A percentile compares a stretch with the other conserved stretches of the same genome.
Evolutionary conservation across 805 yeast species (phyloP).

Genomic region (Cyberlindnera galapagoensis): DNA sequence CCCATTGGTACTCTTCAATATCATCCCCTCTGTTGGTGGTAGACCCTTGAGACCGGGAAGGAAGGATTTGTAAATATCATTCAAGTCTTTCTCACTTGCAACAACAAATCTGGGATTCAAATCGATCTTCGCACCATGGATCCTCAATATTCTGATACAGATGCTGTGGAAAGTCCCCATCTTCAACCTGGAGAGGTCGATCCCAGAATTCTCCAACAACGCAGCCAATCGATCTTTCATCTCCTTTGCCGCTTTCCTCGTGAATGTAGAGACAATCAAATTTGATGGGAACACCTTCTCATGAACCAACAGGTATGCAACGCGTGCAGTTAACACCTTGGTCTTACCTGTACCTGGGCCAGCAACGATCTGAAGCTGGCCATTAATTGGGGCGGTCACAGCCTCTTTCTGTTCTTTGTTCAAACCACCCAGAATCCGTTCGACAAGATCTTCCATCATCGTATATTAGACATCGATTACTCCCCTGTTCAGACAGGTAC

Average conservation of each 20-base stretch:
- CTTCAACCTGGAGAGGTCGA: conserved; percentile 39
- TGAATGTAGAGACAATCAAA: conserved; percentile 84
- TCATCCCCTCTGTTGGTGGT: too few species aligned
- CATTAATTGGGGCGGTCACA: conserved; percentile 33
- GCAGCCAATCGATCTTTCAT: conserved; percentile 55
- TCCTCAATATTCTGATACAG: conserved; percentile 53
- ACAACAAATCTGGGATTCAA: conserved; percentile 38
- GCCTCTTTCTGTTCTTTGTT: conserved; percentile 40
- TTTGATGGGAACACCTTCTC: conserved; percentile 37
- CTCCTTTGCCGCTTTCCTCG: conserved; percentile 88
- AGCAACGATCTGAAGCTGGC: conserved; percentile 47
- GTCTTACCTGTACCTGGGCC: conserved; percentile 58
- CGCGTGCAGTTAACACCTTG: conserved; percentile 32
- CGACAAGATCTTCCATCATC: too few species aligned
- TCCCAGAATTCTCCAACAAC: conserved; percentile 27
- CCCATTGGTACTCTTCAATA: conserved; percentile 3
- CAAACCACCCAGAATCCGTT: too few species aligned
- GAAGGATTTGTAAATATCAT: conserved; percentile 38
- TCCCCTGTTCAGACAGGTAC: too few species aligned
- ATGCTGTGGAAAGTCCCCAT: conserved; percentile 91
- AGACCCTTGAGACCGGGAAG: conserved; percentile 18
- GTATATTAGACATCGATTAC: too few species aligned
- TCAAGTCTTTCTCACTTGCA: conserved; percentile 60
- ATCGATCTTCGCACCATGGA: conserved; percentile 47
- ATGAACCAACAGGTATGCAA: conserved; percentile 56